Percentiles rank a stretch among this genome's conserved stretches.
These are phyloP conservation scores for Fraxinus dipetala DNA, from an alignment of 305 asterid species.

Conservation along the genomic window DNA sequence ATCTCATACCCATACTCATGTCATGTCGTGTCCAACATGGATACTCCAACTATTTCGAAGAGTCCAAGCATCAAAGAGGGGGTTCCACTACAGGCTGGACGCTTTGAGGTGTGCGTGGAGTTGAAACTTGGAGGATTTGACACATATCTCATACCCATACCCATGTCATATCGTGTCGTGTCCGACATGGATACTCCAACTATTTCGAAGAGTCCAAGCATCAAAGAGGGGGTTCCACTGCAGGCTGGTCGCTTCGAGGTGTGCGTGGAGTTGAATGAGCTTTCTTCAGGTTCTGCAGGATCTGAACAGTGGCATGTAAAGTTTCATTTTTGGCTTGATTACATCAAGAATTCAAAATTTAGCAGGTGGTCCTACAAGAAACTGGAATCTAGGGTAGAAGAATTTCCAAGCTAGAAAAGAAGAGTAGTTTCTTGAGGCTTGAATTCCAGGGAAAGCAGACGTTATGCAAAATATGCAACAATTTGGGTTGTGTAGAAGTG, in stretches of 20 bases:
- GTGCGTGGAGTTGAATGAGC: constrained; percentile 54
- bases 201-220: too few relatives aligned
- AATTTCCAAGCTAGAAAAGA: neutral
- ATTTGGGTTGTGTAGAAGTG: neutral
- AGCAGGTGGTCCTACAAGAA: constrained; percentile 1
- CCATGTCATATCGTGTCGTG: too few relatives aligned
- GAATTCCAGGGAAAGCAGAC: neutral
- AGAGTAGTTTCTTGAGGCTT: neutral
- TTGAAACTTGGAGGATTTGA: neutral
- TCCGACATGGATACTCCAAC: too few relatives aligned
- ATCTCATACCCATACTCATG: too few relatives aligned
- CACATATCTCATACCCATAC: too few relatives aligned
- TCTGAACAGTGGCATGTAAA: constrained; percentile 75
- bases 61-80: constrained; percentile 17
- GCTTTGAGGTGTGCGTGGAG: constrained; percentile 59
- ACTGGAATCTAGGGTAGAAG: constrained; percentile 3
- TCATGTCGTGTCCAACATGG: too few relatives aligned
- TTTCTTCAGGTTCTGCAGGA: constrained; percentile 49
- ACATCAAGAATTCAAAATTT: neutral
- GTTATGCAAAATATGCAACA: neutral
- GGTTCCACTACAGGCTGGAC: constrained; percentile 47
- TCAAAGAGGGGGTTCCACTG: constrained; percentile 40
- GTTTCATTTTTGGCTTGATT: constrained; percentile 42
- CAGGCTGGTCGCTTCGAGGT: constrained; percentile 48
- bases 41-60: too few relatives aligned